Evolutionary conservation across 768 basidiomycete species (phyloP), one percentile per base, ranked within the genome.

Genomic region (Nidularia pulvinata): DNA sequence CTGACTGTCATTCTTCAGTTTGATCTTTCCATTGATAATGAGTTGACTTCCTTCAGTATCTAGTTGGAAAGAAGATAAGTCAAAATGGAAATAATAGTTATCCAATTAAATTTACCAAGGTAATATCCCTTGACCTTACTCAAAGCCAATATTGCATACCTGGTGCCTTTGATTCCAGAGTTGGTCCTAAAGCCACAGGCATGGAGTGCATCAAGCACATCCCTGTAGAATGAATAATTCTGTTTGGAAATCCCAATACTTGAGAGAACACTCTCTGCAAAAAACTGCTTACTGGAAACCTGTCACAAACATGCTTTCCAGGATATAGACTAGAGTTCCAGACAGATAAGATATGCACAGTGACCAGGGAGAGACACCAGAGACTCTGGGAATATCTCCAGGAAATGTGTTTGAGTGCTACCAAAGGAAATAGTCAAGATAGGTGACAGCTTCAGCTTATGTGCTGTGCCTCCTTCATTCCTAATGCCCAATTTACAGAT

Each of bases 11-110:
- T 79, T 85, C 70, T 88, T 89, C 53, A 89, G 67, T 64, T 86
- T 87, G 73, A 89, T 85, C 62, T 84, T 82, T 6, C 86, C 85
- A 59, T 87, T 83, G 44, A 79, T 77, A 60, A 89, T 82, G 57
- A 82, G 69, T 65, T 85, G 78, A 55, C 80, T 80, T 11, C 79
- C 82, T 35, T 85, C 85, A 16, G 80, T 77, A 57, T 84, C 83
- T 84, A 42, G 25, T 49, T 19, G 16, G 9, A 51, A n/a, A 46
- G 45, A n/a, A 11, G 5, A 22, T 16, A 9, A 32, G 33, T 4
- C 19, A 14, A 19, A 4, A 44, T 19, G 6, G 33, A 9, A 33
- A 11, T 5, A 37, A 4, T 16, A 30, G 10, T 11, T 14, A 46
- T 2, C 11, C 10, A 4, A 52, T 30, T 37, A 11, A 5, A 52